These are phyloP conservation scores for Ascochyta clinopodiicola DNA, from an alignment of 2,329 filamentous ascomycete genomes.

Conservation along the genomic window DNA sequence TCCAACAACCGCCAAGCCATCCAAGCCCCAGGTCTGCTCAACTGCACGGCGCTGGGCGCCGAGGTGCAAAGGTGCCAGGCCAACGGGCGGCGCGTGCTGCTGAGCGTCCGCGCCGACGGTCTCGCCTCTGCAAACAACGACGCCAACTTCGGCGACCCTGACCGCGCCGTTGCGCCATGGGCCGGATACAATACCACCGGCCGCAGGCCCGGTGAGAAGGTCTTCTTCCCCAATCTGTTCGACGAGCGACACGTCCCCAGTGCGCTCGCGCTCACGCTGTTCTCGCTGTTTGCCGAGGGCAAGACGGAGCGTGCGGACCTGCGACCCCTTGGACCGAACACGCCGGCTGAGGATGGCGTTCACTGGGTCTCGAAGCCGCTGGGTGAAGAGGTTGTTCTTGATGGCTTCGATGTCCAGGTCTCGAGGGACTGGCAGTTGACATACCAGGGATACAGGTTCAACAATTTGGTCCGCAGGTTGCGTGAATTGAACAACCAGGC, in stretches of 20 bases:
- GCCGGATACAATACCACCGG: conserved; percentile 12
- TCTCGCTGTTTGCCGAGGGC: conserved; percentile 36
- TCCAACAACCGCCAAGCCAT: conserved; percentile 38
- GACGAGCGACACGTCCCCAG: conserved; percentile 21
- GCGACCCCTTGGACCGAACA: conserved; percentile 32
- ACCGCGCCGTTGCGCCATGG: conserved; percentile 9
- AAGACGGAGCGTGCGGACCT: conserved; percentile 35
- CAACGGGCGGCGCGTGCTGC: conserved; percentile 49
- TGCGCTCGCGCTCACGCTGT: conserved; percentile 32
- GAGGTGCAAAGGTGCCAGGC: conserved; percentile 48
- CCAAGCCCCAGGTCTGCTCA: conserved; percentile 48
- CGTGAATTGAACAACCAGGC: conserved; percentile 25
- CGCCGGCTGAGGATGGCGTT: conserved; percentile 18
- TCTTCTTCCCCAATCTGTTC: conserved; percentile 34
- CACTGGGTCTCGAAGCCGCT: conserved; percentile 27
- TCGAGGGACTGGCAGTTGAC: conserved; percentile 34
- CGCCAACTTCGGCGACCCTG: conserved; percentile 24
- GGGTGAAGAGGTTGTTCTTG: conserved; percentile 36
- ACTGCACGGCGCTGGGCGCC: conserved; percentile 47
- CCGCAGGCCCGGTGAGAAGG: background rate
- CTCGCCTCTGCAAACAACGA: conserved; percentile 28
- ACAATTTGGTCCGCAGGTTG: conserved; percentile 24
- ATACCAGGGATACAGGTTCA: conserved; percentile 29
- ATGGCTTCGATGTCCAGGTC: conserved; percentile 39
- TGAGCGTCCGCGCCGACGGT: conserved; percentile 48